These are phyloP conservation scores for Scheffersomyces insectosa DNA, from an alignment of 1,139 yeast species.

Conservation along the genomic window DNA sequence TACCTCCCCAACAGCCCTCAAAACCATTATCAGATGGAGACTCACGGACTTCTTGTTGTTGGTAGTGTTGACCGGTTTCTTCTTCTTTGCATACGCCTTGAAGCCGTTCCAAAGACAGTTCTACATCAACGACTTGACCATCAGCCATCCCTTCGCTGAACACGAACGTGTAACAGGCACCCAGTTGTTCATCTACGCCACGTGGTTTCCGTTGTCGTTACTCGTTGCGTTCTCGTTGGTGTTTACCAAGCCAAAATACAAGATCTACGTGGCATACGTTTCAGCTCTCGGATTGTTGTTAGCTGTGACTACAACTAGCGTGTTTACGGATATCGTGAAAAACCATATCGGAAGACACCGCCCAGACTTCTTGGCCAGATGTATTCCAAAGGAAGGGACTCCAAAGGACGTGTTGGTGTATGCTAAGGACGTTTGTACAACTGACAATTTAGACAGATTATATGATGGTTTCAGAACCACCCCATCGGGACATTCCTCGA, in stretches of 20 bases:
- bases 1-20: constrained; percentile 25
- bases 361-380: constrained; percentile 77
- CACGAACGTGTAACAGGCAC: constrained; percentile 39
- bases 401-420: constrained; percentile 48
- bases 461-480: constrained; percentile 76
- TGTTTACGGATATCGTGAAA: constrained; percentile 56
- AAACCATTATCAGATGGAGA: constrained; percentile 52
- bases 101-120: constrained; percentile 76
- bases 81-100: constrained; percentile 44
- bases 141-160: constrained; percentile 49
- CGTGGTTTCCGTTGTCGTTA: constrained; percentile 36
- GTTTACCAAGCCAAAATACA: constrained; percentile 34
- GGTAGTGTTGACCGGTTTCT: constrained; percentile 41
- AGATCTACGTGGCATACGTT: constrained; percentile 40
- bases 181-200: constrained; percentile 38
- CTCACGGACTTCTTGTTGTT: constrained; percentile 54
- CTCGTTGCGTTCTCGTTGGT: constrained; percentile 26
- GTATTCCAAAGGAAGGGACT: constrained; percentile 54
- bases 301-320: constrained; percentile 41
- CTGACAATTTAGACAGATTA: constrained; percentile 39
- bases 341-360: constrained; percentile 74
- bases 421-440: constrained; percentile 66
- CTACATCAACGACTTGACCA: constrained; percentile 37
- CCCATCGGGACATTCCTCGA: constrained; percentile 76
- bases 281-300: constrained; percentile 42